Conservation (phyloP, 2,329 filamentous ascomycete genomes). For the Exophiala alcalophila region DNA sequence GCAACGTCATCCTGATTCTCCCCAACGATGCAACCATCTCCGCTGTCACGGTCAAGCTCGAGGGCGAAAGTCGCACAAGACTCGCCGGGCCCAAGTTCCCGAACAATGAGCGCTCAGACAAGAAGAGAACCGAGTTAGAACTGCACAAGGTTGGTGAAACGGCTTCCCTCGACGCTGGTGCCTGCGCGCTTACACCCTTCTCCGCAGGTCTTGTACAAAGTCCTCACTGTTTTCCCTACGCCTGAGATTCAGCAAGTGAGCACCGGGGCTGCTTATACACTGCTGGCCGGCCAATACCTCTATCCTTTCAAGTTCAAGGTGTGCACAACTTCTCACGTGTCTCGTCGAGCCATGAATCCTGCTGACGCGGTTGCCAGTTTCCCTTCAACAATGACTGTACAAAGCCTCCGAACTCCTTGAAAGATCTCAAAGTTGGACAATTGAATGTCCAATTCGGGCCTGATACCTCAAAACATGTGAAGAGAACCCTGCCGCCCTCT, state of each 20-base stretch:
- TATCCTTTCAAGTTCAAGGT: conserved; percentile 53
- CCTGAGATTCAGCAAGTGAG: conserved; percentile 40
- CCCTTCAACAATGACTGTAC: conserved; percentile 52
- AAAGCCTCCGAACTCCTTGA: conserved; percentile 44
- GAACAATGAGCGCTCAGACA: conserved; percentile 44
- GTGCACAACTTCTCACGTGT: no score
- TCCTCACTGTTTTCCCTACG: conserved; percentile 46
- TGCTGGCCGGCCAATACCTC: conserved; percentile 46
- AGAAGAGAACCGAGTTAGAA: conserved; percentile 48
- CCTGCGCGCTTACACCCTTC: conserved; percentile 11
- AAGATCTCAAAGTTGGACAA: conserved; percentile 46
- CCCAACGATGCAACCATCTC: conserved; percentile 43
- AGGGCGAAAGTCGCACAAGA: conserved; percentile 49
- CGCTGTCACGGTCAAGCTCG: conserved; percentile 48
- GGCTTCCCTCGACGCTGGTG: conserved; percentile 1
- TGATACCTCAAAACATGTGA: conserved; percentile 63
- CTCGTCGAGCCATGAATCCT: no score
- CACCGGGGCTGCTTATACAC: conserved; percentile 41
- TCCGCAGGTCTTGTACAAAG: conserved; percentile 49
- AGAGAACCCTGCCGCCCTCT: conserved; percentile 82
- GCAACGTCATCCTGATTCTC: conserved; percentile 45
- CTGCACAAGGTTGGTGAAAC: conserved; percentile 46
- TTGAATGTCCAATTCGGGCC: conserved; percentile 46
- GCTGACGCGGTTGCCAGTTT: conserved; percentile 36
- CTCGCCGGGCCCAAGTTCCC: conserved; percentile 42